Evolutionary conservation across 805 yeast species (phyloP), one percentile per base, ranked within the genome.

Genomic region (Kodamaea lidongshanica): DNA sequence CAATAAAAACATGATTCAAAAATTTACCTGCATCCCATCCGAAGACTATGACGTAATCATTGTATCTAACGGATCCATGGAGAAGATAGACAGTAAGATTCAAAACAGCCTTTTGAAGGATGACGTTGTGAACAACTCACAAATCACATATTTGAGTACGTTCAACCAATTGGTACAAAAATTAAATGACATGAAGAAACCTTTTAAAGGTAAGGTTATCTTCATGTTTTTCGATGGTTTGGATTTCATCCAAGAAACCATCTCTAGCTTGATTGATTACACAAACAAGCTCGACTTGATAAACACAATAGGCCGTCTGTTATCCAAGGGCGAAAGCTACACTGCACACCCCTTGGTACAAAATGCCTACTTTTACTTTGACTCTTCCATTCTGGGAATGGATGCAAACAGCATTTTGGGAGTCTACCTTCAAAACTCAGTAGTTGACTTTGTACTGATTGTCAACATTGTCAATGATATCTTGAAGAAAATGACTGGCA

Each of bases 151-250:
- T 30, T 42, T 60, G 25, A 46, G 48, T 18, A 41, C 40, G 11
- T 50, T 52, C 25, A 40, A 38, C 16, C 42, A 41, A 17, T 41
- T 56, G 25, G 32, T 46, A 3, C 12, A 25, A 8, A 44, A 49
- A 35, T 38, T 54, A 27, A 27, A 16, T 22, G 28, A 28, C 17
- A 31, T 11, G 31, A 23, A 14, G 25, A 29, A 19, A 27, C 30
- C 33, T 12, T 53, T 52, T 30, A 34, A 38, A 6, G 65, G 59
- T 2, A 54, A 53, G 33, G 52, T 57, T 6, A 31, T 60, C 16
- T 58, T 60, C 27, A 58, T 60, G 65, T 60, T 58, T 23, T 60
- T 60, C 39, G 42, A 58, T 23, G 64, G 63, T 1, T 38, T 60
- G 30, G 44, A 42, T 12, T 57, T 42, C 32, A 45, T 60, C 12